Evolutionary conservation across 1,139 yeast species (phyloP), one percentile per base, ranked within the genome.

Genomic region (Lodderomyces parapsilosis): DNA sequence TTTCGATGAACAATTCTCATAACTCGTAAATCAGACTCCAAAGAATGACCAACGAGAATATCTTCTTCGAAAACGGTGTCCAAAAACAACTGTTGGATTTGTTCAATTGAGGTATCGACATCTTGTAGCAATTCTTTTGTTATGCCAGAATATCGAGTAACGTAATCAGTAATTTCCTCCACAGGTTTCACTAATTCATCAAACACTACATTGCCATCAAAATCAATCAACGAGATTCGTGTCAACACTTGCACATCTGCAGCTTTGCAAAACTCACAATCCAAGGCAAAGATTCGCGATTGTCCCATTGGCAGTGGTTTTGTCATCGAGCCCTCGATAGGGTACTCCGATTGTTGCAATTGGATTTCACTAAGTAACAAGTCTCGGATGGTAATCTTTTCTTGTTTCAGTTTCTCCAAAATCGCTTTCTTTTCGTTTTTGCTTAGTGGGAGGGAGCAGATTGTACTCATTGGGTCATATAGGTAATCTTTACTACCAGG

Each of bases 221-320:
- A 81, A 57, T 87, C 81, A 2, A 89, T 75, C 14, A 93, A 54
- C 1, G 96, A 86, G 1, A 88, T 80, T 45, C 98, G 71, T 0
- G 98, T 82, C 35, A 91, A 67, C 3, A 81, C 96, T 38, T 76
- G 72, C 0, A 88, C 89, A 1, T 57, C 50, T 0, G 66, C 77
- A 0, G 93, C 66, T 44, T 74, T 66, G 59, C 96, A 89, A 87
- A 93, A 93, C 63, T 93, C 99, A 66, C 99, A 93, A 63, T 93
- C 99, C 18, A 93, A 56, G 0, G 96, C 94, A 65, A 78, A 88
- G 0, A 86, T 80, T 43, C 71, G 81, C 3, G 84, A 76, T 49
- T 79, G 81, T 14, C 38, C 36, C 50, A 76, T 74, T 0, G 57
- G 50, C 17, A 25, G 28, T 17, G 39, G 39, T 9, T 19, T 24